Evolutionary conservation across 2,329 filamentous ascomycete genomes (phyloP), one percentile per base, ranked within the genome.

Genomic region (Fusarium brevicatenulatum): DNA sequence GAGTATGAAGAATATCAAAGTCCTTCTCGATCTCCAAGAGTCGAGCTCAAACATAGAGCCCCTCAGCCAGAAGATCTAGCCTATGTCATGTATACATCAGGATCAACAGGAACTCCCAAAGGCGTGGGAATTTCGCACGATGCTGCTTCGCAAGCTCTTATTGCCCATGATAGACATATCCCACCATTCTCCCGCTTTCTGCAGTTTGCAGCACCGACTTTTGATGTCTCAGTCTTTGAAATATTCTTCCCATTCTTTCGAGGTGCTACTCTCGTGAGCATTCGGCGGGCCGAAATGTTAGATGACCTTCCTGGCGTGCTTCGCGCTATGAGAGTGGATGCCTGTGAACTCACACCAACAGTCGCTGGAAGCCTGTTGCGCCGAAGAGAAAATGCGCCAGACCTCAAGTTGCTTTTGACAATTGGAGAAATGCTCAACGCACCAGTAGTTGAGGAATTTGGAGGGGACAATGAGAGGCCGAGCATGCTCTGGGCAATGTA

Each of bases 181-280:
- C 95, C 95, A 5, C 43, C 59, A 0, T 97, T 97, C 78, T 85
- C 85, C 21, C 89, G 94, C 50, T 97, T 98, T 80, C 87, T 98
- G 2, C 95, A 98, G 80, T 97, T 97, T 80, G 95, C 95, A 9
- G 92, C 94, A 7, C 94, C 95, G 2, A 97, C 95, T 0, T 98
- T 98, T 79, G 95, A 98, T 81, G 95, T 98, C 12, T 97, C 94
- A 0, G 92, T 97, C 10, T 98, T 98, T 79, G 95, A 98, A 79
- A 95, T 97, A 11, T 97, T 97, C 85, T 97, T 97, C 73, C 93
- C 95, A 0, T 84, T 95, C 21, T 92, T 91, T 70, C 87, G 94
- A 64, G 92, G 92, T 5, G 85, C 85, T 28, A 97, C 94, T 0
- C 83, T 98, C 5, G 89, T 95, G 53, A 89, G 90, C 62, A 94